phyloP scores from a whole-genome alignment of 768 basidiomycete species.

The Tricholoma sp. region DNA sequence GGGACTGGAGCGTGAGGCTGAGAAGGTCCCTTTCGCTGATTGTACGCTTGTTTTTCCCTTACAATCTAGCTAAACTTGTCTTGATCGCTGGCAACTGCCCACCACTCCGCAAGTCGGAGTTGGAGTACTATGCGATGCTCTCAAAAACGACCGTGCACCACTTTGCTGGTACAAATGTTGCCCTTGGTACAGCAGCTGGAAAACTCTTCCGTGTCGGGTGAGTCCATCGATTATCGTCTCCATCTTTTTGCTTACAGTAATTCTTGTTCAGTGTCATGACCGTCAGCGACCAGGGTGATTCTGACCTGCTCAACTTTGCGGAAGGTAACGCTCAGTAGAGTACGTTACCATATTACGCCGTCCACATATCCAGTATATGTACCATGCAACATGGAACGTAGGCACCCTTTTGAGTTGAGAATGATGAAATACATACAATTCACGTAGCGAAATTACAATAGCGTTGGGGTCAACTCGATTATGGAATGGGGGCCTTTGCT shows the following conservation, averaged over 20 bases:
- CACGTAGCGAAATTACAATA: slow-evolving; percentile 39
- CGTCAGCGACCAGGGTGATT: slow-evolving; percentile 92
- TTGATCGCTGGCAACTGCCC: slow-evolving; percentile 99
- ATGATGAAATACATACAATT: background rate
- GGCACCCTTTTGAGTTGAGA: background rate
- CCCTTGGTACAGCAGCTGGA: slow-evolving; percentile 97
- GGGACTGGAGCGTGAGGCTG: slow-evolving; percentile 98
- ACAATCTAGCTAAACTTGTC: slow-evolving; percentile 84
- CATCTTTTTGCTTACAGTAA: slow-evolving; percentile 21
- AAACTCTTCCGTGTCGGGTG: slow-evolving; percentile 99
- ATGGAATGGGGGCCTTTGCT: slow-evolving; percentile 68
- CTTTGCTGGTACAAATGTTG: slow-evolving; percentile 96
- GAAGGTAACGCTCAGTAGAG: slow-evolving; percentile 54
- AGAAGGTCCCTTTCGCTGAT: slow-evolving; percentile 96
- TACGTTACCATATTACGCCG: background rate
- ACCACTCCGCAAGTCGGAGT: slow-evolving; percentile 96
- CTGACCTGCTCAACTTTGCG: slow-evolving; percentile 85
- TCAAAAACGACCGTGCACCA: slow-evolving; percentile 99
- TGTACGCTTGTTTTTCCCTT: slow-evolving; percentile 15
- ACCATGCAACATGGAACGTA: slow-evolving; percentile 1
- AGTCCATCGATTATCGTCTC: slow-evolving; percentile 4
- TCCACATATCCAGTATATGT: background rate
- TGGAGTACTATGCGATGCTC: slow-evolving; percentile 99
- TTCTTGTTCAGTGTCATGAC: slow-evolving; percentile 79
- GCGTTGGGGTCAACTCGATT: slow-evolving; percentile 71